Percentiles rank a stretch among this genome's conserved stretches.
Evolutionary conservation across 345 rosid genomes (phyloP).

Genomic region (Pistacia atlantica): DNA sequence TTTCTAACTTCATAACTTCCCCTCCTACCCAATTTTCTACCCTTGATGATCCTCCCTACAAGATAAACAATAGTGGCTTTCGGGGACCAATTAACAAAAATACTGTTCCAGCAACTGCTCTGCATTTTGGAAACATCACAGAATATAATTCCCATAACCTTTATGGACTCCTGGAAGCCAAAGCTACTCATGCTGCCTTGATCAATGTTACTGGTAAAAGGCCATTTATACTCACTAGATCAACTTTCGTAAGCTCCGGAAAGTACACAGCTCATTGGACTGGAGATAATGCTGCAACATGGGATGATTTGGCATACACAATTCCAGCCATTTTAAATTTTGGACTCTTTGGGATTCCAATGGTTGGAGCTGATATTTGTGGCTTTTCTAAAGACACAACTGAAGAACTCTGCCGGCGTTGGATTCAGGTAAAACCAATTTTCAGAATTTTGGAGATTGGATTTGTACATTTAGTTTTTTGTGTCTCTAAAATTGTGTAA

Average conservation of each 20-base stretch:
- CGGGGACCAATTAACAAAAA: too few species aligned
- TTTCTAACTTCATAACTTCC: too few species aligned
- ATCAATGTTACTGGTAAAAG: not conserved
- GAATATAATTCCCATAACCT: too few species aligned
- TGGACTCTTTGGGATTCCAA: not conserved
- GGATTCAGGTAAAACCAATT: not conserved
- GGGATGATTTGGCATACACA: not conserved
- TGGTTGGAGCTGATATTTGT: not conserved
- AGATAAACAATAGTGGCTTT: too few species aligned
- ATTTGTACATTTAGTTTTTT: too few species aligned
- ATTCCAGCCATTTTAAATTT: not conserved
- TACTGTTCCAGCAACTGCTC: too few species aligned
- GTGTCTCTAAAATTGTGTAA: too few species aligned
- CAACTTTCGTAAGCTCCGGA: not conserved
- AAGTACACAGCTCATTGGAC: conserved; percentile 5
- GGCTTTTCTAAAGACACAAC: not conserved
- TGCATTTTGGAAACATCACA: too few species aligned
- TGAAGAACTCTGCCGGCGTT: not conserved
- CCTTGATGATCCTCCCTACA: too few species aligned
- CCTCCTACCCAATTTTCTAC: too few species aligned
- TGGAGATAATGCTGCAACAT: not conserved
- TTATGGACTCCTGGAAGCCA: too few species aligned
- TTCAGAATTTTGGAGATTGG: too few species aligned
- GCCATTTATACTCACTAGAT: not conserved
- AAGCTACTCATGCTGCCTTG: not conserved